A percentile compares a stretch with the other conserved stretches of the same genome.
These are phyloP conservation scores for Tolypocladium guangdongense DNA, from an alignment of 2,329 filamentous ascomycete species.

Conservation along the genomic window DNA sequence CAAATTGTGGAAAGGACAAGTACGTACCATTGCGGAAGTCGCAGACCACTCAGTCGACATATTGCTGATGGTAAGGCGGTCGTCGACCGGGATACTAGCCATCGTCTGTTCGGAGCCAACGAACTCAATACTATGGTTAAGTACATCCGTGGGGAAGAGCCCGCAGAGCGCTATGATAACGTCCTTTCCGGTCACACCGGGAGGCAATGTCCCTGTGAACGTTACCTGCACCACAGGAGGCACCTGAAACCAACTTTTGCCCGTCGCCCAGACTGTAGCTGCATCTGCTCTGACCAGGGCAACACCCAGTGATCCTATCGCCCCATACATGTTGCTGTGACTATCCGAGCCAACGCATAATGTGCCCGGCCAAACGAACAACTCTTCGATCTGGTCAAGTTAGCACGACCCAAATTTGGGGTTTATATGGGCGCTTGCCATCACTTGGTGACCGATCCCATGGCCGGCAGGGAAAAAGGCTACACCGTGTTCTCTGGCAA, in stretches of 20 bases:
- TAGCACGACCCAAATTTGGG: too few species aligned
- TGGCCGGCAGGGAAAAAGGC: constrained; percentile 66
- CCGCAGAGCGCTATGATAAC: constrained; percentile 85
- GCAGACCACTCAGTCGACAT: constrained; percentile 80
- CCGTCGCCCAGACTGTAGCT: constrained; percentile 74
- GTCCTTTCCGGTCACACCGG: constrained; percentile 84
- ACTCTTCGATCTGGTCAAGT: constrained; percentile 39
- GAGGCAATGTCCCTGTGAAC: constrained; percentile 62
- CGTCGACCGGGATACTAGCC: constrained; percentile 58
- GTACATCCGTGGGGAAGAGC: constrained; percentile 70
- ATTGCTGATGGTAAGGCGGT: constrained; percentile 63
- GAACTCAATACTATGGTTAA: constrained; percentile 89
- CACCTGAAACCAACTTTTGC: constrained; percentile 78
- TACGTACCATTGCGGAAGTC: too few species aligned
- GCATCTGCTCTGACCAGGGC: constrained; percentile 81
- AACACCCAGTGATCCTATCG: constrained; percentile 65
- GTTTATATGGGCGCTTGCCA: constrained; percentile 30
- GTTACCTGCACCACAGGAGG: constrained; percentile 75
- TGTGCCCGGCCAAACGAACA: constrained; percentile 76
- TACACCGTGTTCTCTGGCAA: constrained; percentile 68
- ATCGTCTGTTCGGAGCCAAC: constrained; percentile 70
- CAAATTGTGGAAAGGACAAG: too few species aligned
- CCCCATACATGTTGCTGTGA: constrained; percentile 79
- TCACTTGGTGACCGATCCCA: constrained; percentile 85
- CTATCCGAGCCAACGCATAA: constrained; percentile 68